Evolutionary conservation across 1,284 basidiomycete genomes (phyloP), one percentile per base, ranked within the genome.

Genomic region (Ustilago xerochloae): DNA sequence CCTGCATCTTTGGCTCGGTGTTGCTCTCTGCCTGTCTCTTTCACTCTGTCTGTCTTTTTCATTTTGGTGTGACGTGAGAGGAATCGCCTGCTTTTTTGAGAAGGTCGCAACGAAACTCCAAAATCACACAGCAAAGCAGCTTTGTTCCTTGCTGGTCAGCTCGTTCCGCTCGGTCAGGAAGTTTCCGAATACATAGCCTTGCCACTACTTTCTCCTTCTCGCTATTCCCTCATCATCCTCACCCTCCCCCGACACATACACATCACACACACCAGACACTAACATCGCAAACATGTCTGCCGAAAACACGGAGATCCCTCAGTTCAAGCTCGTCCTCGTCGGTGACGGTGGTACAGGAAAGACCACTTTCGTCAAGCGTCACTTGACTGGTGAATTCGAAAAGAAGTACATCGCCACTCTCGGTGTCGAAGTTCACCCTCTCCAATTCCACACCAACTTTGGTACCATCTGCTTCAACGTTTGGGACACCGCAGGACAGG

Each of bases 401-500:
- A 99, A 99, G 90, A 99, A 99, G 88, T 99, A 98, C 89, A 98
- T 99, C 78, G 96, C 96, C 83, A 99, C 97, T 63, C 92, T 99
- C 75, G 96, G 97, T 90, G 96, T 98, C 83, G 96, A 99, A 87
- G 96, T 99, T 48, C 96, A 99, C 88, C 96, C 96, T 71, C 89
- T 99, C 57, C 88, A 81, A 74, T 99, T 99, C 90, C 89, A 93
- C 84, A 99, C 97, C 88, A 98, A 98, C 90, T 96, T 93, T 84
- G 97, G 97, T 82, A 94, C 92, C 63, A 95, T 99, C 88, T 93
- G 92, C 88, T 99, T 99, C 90, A 99, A 99, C 86, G 96, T 98
- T 59, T 99, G 97, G 97, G 97, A 99, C 87, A 99, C 97, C 43
- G 97, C 97, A 59, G 97, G 97, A 54, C 97, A 99, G 88, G 97